These are phyloP conservation scores for Globisporangium polare DNA, from an alignment of 352 stramenopile genomes.

Conservation along the genomic window DNA sequence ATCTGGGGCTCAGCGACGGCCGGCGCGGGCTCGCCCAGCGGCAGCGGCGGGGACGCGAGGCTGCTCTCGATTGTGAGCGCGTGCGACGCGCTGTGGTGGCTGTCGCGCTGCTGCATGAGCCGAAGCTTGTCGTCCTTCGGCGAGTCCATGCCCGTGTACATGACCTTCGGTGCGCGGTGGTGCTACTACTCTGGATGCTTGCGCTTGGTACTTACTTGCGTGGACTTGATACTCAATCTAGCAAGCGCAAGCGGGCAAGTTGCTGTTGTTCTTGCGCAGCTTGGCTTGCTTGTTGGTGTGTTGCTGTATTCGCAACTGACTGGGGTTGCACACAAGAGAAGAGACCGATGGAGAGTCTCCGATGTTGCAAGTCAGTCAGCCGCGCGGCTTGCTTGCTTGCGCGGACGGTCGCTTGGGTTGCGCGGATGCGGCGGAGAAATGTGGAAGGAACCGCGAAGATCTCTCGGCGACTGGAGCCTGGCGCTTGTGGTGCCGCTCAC, in stretches of 20 bases:
- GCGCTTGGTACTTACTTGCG: background rate
- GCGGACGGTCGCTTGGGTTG: background rate
- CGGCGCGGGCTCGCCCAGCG: background rate
- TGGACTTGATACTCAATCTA: background rate
- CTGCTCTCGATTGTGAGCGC: slow-evolving; percentile 12
- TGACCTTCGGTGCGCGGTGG: background rate
- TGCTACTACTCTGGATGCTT: background rate
- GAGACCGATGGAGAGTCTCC: background rate
- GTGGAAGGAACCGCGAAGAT: background rate
- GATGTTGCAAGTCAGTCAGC: slow-evolving; percentile 1
- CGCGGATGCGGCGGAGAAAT: background rate
- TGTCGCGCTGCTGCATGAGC: background rate
- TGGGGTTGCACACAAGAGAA: background rate
- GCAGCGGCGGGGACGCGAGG: background rate
- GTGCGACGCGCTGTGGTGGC: slow-evolving; percentile 5
- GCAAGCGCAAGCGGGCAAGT: background rate
- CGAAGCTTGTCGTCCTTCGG: slow-evolving; percentile 10
- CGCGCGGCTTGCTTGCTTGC: background rate
- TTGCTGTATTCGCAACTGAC: background rate
- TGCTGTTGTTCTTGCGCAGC: background rate
- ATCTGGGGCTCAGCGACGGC: no score
- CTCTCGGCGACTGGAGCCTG: background rate
- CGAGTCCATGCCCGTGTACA: slow-evolving; percentile 21
- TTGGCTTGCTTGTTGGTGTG: background rate
- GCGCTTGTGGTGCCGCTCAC: background rate